These are phyloP conservation scores for Ruellia speciosa DNA, from an alignment of 305 asterid species.

Conservation along the genomic window DNA sequence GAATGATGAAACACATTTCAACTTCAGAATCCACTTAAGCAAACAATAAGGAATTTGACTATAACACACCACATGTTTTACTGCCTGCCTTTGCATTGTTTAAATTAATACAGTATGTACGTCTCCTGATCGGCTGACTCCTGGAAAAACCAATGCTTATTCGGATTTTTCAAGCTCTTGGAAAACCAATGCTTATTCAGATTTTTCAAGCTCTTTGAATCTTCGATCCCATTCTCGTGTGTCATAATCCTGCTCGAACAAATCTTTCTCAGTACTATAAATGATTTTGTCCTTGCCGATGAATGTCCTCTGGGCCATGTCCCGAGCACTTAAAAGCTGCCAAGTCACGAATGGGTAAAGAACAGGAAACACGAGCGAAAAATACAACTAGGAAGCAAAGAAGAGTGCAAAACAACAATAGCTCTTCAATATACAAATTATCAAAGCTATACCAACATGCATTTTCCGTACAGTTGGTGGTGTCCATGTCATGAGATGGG, in stretches of 20 bases:
- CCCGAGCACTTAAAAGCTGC: conserved; percentile 89
- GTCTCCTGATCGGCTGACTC: too few species aligned
- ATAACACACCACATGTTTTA: too few species aligned
- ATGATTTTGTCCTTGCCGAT: conserved; percentile 78
- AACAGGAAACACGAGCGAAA: neutral
- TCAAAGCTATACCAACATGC: too few species aligned
- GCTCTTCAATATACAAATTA: too few species aligned
- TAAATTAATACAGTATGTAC: too few species aligned
- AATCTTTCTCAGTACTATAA: conserved; percentile 74
- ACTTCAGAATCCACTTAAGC: too few species aligned
- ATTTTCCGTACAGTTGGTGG: neutral
- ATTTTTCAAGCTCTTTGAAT: conserved; percentile 62
- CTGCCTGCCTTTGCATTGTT: too few species aligned
- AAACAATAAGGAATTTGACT: too few species aligned
- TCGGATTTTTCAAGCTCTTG: conserved; percentile 58
- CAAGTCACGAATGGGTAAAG: neutral
- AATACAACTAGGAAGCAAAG: neutral
- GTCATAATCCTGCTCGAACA: conserved; percentile 72
- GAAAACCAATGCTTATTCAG: conserved; percentile 28
- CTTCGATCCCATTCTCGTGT: conserved; percentile 62
- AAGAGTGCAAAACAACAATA: neutral
- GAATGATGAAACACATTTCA: too few species aligned
- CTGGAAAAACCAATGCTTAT: conserved; percentile 16
- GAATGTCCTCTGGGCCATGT: conserved; percentile 83
- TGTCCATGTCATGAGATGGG: neutral